phyloP scores from a whole-genome alignment of 495 filamentous ascomycete genomes.

The Penicillium coffeae region DNA sequence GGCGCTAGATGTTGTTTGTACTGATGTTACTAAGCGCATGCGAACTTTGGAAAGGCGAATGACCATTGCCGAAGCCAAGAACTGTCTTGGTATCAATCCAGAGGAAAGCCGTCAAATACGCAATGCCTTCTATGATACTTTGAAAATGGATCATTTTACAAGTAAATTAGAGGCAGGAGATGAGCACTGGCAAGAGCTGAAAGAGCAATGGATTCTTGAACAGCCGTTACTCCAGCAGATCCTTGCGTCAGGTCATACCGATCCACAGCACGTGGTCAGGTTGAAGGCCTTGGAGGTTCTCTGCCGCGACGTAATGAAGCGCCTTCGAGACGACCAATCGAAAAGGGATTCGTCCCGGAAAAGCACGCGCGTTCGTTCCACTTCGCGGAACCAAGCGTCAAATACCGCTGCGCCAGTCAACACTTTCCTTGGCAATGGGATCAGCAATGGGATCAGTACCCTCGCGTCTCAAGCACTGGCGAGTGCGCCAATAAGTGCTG shows the following conservation, averaged over 20 bases:
- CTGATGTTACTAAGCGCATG: slow-evolving; percentile 79
- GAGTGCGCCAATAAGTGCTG: slow-evolving; percentile 38
- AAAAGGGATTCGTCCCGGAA: slow-evolving; percentile 55
- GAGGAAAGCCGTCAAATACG: slow-evolving; percentile 63
- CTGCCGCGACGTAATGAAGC: slow-evolving; percentile 70
- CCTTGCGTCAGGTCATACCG: slow-evolving; percentile 50
- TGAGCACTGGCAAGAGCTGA: slow-evolving; percentile 69
- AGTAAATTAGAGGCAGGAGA: slow-evolving; percentile 67
- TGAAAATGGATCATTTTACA: slow-evolving; percentile 68
- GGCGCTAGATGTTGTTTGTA: slow-evolving; percentile 73
- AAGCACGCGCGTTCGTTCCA: slow-evolving; percentile 26
- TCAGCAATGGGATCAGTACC: slow-evolving; percentile 49
- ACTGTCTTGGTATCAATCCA: slow-evolving; percentile 67
- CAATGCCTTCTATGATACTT: slow-evolving; percentile 60
- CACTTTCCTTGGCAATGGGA: slow-evolving; percentile 26
- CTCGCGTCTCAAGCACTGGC: slow-evolving; percentile 50
- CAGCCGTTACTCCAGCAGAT: slow-evolving; percentile 55
- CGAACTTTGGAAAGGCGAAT: slow-evolving; percentile 58
- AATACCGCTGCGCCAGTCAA: slow-evolving; percentile 17
- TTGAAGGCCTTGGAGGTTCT: slow-evolving; percentile 65
- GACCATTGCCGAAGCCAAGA: slow-evolving; percentile 70
- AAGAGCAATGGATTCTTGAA: slow-evolving; percentile 60
- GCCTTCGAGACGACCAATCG: slow-evolving; percentile 63
- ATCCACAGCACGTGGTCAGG: slow-evolving; percentile 53
- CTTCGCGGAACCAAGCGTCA: slow-evolving; percentile 24